These are phyloP conservation scores for Pythium brachiatum DNA, from an alignment of 352 stramenopile genomes.

Conservation along the genomic window DNA sequence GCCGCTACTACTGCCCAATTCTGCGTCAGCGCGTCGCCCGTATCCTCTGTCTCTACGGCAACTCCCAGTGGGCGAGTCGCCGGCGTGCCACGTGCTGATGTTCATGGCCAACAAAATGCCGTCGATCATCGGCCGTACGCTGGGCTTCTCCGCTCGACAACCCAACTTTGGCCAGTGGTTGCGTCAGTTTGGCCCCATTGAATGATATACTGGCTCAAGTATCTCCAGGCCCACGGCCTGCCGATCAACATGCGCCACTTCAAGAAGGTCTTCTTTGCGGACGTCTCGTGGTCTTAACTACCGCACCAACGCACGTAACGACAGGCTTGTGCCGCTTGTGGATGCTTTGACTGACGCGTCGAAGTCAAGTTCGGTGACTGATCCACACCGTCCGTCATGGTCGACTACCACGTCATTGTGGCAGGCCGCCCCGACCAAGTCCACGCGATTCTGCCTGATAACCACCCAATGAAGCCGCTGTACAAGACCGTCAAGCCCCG, in stretches of 20 bases:
- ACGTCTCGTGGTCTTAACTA: constrained; percentile 8
- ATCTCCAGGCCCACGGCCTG: neutral
- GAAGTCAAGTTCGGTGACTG: neutral
- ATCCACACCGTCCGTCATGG: neutral
- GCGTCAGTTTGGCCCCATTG: neutral
- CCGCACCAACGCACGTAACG: constrained; percentile 8
- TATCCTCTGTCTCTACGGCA: constrained; percentile 8
- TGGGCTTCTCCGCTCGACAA: neutral
- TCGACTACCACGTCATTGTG: constrained; percentile 1
- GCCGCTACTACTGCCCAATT: neutral
- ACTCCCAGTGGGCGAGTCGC: constrained; percentile 1
- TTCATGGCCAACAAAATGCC: constrained; percentile 19
- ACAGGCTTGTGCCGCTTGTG: neutral
- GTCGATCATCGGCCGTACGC: constrained; percentile 1
- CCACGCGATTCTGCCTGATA: neutral
- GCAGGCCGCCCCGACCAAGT: constrained; percentile 9
- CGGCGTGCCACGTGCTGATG: constrained; percentile 17
- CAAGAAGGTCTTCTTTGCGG: neutral
- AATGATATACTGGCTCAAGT: neutral
- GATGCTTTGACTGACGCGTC: neutral
- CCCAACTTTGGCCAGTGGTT: neutral
- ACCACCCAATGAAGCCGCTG: constrained; percentile 13
- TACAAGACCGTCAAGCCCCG: neutral
- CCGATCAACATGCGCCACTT: constrained; percentile 9
- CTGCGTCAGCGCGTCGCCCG: neutral